Evolutionary conservation across 2,329 filamentous ascomycete genomes (phyloP), one percentile per base, ranked within the genome.

Genomic region (Fulvia fulva): DNA sequence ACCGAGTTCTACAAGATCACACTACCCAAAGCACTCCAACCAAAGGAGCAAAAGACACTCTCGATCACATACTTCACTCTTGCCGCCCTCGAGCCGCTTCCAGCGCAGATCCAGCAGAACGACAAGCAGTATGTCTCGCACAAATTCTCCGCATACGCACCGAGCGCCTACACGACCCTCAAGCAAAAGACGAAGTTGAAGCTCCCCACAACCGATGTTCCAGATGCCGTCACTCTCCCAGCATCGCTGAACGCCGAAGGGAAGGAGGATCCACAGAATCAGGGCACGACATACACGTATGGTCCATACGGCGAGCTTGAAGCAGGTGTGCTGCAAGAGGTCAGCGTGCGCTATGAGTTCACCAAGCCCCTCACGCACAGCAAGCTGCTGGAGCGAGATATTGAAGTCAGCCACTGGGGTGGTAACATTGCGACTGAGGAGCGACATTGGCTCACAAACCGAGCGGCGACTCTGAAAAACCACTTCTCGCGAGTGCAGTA

Each of bases 171-270:
- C 78, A 78, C 82, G 19, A 97, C 91, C 14, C 75, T 84, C 69
- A 96, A 96, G 79, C 94, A 99, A 75, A 97, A 97, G 84, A 97
- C 94, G 41, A 96, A 97, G 76, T 77, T 99, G 76, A 97, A 97
- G 80, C 87, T 96, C 67, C 83, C 89, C 50, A 88, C 85, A 55
- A 78, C 83, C 63, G 87, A 90, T 67, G 82, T 96, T 26, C 89
- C 91, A 57, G 91, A 97, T 71, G 96, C 91, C 55, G 87, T 84
- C 63, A 64, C 62, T 21, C 82, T 95, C 19, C 80, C 83, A 21
- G 76, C 78, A 11, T 74, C 81, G 49, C 71, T 77, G 55, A 85
- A 83, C 65, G 83, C 82, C 52, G 83, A 80, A 51, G 77, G 82
- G 45, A 86, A 83, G 62, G 80, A 83, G 55, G 84, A 89, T 66